A percentile compares a stretch with the other conserved stretches of the same genome.
phyloP scores from a whole-genome alignment of 306 rosid species.

The Rosa multiflora region DNA sequence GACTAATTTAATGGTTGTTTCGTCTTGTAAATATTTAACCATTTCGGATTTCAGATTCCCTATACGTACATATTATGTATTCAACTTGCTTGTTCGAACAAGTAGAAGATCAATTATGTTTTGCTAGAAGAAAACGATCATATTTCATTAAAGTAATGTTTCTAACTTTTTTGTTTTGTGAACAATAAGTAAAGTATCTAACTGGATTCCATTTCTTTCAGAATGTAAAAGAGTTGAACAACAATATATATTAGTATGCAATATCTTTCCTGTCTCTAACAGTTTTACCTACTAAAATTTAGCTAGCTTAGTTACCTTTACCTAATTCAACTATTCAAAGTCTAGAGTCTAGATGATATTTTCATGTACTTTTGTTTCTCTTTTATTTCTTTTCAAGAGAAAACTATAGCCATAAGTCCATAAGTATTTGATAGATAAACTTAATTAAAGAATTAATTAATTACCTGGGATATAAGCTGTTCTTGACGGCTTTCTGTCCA shows the following conservation, averaged over 20 bases:
- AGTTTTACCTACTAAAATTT: background rate
- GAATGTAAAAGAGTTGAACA: background rate
- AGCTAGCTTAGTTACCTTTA: background rate
- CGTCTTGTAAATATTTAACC: background rate
- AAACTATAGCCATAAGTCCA: background rate
- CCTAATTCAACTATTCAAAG: background rate
- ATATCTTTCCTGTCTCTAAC: background rate
- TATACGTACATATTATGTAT: background rate
- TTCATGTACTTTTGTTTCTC: background rate
- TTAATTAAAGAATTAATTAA: background rate
- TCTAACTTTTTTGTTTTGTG: too few relatives aligned
- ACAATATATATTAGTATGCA: background rate
- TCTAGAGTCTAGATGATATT: background rate
- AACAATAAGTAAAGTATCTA: background rate
- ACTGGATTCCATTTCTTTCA: background rate
- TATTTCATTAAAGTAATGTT: too few relatives aligned
- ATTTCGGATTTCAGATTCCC: background rate
- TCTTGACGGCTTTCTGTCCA: conserved; percentile 93
- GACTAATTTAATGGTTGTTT: background rate
- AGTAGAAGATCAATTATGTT: background rate
- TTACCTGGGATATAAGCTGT: conserved; percentile 75
- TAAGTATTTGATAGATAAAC: background rate
- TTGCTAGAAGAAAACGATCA: background rate
- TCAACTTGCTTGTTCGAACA: background rate
- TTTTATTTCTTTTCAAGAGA: background rate